Evolutionary conservation across 495 filamentous ascomycete genomes (phyloP).

Genomic region (Astrothelium subdiscretum): DNA sequence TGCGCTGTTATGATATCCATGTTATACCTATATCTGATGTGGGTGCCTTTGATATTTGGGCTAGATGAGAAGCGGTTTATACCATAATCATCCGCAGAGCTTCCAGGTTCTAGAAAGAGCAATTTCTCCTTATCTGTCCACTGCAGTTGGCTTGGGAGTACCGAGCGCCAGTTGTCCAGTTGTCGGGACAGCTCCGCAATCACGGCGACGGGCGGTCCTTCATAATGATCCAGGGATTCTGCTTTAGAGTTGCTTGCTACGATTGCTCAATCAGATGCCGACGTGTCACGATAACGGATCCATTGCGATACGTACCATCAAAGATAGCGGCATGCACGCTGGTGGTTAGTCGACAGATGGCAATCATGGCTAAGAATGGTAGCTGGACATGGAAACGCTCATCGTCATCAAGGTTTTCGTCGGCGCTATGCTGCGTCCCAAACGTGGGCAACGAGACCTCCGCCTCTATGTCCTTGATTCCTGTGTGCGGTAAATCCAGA

Average conservation of each 20-base stretch:
- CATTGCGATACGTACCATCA: slow-evolving; percentile 29
- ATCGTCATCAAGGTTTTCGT: neutral
- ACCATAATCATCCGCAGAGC: slow-evolving; percentile 1
- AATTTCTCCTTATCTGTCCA: slow-evolving; percentile 42
- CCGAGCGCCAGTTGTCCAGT: slow-evolving; percentile 42
- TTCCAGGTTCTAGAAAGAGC: slow-evolving; percentile 22
- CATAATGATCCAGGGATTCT: slow-evolving; percentile 16
- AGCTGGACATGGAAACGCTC: slow-evolving; percentile 36
- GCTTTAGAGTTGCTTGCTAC: slow-evolving; percentile 3
- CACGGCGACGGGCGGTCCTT: slow-evolving; percentile 25
- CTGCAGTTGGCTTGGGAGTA: slow-evolving; percentile 41
- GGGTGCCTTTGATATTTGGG: slow-evolving; percentile 16
- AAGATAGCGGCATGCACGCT: slow-evolving; percentile 39
- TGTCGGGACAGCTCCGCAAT: slow-evolving; percentile 39
- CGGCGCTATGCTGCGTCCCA: slow-evolving; percentile 33
- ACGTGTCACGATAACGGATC: neutral
- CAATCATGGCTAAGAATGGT: slow-evolving; percentile 47
- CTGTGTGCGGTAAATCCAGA: slow-evolving; percentile 42
- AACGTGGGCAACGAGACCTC: slow-evolving; percentile 42
- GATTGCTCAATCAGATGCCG: neutral
- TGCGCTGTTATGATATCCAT: slow-evolving; percentile 45
- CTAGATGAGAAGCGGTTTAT: slow-evolving; percentile 35
- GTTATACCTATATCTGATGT: slow-evolving; percentile 32
- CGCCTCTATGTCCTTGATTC: slow-evolving; percentile 38
- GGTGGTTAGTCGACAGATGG: slow-evolving; percentile 40